A percentile compares a stretch with the other conserved stretches of the same genome.
These are phyloP conservation scores for Suillus sp. DNA, from an alignment of 768 basidiomycete genomes.

Conservation along the genomic window DNA sequence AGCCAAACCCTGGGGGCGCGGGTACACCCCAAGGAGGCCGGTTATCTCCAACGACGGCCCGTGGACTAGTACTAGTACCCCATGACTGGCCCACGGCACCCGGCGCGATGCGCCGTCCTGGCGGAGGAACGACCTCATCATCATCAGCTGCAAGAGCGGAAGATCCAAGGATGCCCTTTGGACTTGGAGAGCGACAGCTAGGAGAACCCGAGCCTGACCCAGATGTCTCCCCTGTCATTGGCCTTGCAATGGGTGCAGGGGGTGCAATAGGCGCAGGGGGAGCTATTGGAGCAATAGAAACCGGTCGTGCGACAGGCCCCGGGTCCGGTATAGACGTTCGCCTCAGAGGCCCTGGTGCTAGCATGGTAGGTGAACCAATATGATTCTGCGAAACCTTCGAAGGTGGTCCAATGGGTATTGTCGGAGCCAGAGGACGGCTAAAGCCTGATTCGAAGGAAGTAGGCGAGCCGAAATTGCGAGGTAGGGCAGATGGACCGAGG, in stretches of 20 bases:
- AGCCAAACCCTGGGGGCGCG: constrained; percentile 38
- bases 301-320: constrained; percentile 57
- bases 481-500: constrained; percentile 56
- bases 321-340: constrained; percentile 45
- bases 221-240: constrained; percentile 39
- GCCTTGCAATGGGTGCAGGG: constrained; percentile 63
- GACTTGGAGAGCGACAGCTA: constrained; percentile 50
- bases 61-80: constrained; percentile 48
- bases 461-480: constrained; percentile 52
- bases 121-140: constrained; percentile 69
- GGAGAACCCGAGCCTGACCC: constrained; percentile 66
- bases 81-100: constrained; percentile 50
- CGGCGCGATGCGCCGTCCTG: constrained; percentile 44
- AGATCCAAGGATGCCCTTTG: constrained; percentile 73
- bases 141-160: constrained; percentile 78
- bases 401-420: constrained; percentile 60
- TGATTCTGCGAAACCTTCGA: constrained; percentile 39
- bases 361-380: constrained; percentile 39
- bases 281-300: constrained; percentile 44
- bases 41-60: constrained; percentile 40
- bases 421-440: constrained; percentile 43
- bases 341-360: constrained; percentile 52
- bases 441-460: constrained; percentile 56
- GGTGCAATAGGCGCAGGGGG: constrained; percentile 77
- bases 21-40: constrained; percentile 52